Conservation (phyloP, 257 asterid genomes). For the Rehmannia glutinosa region DNA sequence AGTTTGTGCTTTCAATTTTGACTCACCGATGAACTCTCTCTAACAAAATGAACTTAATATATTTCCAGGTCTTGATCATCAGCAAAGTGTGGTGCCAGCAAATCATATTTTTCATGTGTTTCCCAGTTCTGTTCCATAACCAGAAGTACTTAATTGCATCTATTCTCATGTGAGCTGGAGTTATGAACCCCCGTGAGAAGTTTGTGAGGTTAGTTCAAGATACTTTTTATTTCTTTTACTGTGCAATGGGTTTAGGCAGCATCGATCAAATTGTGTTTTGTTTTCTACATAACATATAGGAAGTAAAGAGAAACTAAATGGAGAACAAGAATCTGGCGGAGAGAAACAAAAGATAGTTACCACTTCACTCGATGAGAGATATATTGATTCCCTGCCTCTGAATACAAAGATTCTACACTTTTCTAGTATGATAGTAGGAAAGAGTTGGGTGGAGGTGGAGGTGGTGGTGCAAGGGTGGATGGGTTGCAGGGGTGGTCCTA, state of each 20-base stretch:
- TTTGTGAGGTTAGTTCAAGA: slow-evolving; percentile 68
- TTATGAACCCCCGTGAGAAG: slow-evolving; percentile 63
- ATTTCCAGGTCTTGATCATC: slow-evolving; percentile 20
- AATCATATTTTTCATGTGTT: slow-evolving; percentile 10
- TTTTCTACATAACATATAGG: not conserved
- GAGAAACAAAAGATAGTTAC: not conserved
- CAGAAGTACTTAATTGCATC: slow-evolving; percentile 13
- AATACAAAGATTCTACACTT: not conserved
- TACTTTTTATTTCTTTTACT: slow-evolving; percentile 5
- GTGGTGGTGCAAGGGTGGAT: no score
- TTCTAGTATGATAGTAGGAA: not conserved
- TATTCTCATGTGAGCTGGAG: slow-evolving; percentile 36
- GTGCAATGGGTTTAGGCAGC: not conserved
- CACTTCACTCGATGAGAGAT: not conserved
- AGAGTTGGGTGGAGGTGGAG: not conserved
- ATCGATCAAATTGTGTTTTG: not conserved
- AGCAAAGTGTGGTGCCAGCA: slow-evolving; percentile 17
- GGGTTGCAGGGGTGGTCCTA: no score
- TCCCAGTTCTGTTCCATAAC: not conserved
- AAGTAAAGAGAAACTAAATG: not conserved
- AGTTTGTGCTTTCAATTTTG: slow-evolving; percentile 14
- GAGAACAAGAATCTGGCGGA: not conserved
- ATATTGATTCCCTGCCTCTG: not conserved
- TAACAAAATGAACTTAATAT: slow-evolving; percentile 15
- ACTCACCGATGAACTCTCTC: slow-evolving; percentile 9